Evolutionary conservation across 805 yeast species (phyloP), one percentile per base, ranked within the genome.

Genomic region (Lachancea fermentati): DNA sequence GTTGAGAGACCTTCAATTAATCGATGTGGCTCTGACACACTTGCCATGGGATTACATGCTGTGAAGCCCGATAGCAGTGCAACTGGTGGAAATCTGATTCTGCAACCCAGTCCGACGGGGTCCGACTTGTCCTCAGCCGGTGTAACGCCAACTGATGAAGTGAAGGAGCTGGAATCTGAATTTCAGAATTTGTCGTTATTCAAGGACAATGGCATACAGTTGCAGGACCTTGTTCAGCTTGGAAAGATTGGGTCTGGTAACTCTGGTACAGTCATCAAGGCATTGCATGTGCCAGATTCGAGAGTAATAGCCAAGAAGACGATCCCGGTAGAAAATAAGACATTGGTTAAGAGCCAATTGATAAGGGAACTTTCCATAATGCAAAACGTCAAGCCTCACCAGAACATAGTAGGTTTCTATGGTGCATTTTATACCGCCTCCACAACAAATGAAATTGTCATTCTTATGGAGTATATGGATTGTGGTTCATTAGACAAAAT

Each of bases 381-480:
- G 76, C 95, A 87, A 59, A 95, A 85, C 55, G 91, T 97, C 56
- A 81, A 76, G 56, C 80, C 77, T 50, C 66, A 74, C 41, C 86
- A 86, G 3, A 85, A 76, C 52, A 89, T 93, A 34, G 84, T 91
- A 36, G 86, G 85, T 34, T 93, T 89, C 60, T 91, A 81, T 62
- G 97, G 97, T 5, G 95, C 96, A 0, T 85, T 81, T 55, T 73
- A 87, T 37, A 75, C 79, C 45, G 75, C 73, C 19, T 46, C 59
- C 2, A 47, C 51, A 1, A 51, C 47, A 46, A 76, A 76, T 54
- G 85, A 86, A 46, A 89, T 93, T 13, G 81, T 87, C 11, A 84
- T 93, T 45, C 83, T 95, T 58, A 88, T 89, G 95, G 97, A 91
- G 63, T 89, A 85, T 63, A 85, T 91, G 77, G 95, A 91, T 62